Conservation (phyloP, 345 rosid genomes). For the Citrus sinensis region DNA sequence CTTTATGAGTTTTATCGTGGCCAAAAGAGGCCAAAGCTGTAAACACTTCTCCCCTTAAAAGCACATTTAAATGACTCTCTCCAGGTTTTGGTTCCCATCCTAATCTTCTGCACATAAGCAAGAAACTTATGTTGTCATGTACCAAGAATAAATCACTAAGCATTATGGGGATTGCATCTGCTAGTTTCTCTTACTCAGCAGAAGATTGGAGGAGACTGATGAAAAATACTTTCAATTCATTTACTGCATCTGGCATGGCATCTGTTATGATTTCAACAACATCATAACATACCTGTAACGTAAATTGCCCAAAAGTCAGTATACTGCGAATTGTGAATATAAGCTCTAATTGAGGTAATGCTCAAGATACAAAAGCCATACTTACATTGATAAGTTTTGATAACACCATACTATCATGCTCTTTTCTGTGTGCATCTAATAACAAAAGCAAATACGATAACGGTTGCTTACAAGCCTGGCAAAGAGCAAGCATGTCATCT, state of each 20-base stretch:
- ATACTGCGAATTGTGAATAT: not conserved
- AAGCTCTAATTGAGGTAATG: not conserved
- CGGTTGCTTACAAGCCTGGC: conserved; percentile 24
- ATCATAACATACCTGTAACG: conserved; percentile 24
- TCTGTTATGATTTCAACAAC: conserved; percentile 24
- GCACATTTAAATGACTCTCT: conserved; percentile 31
- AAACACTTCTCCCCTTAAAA: conserved; percentile 34
- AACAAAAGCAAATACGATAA: conserved; percentile 33
- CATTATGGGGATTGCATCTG: not conserved
- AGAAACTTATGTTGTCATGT: not conserved
- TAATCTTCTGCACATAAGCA: conserved; percentile 24
- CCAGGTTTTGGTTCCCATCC: conserved; percentile 32
- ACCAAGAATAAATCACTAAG: too few relatives aligned
- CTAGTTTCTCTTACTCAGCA: conserved; percentile 28
- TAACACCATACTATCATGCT: conserved; percentile 22
- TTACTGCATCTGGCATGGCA: conserved; percentile 26
- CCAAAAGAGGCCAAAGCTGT: conserved; percentile 29
- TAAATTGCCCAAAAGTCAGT: not conserved
- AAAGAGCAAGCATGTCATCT: conserved; percentile 39
- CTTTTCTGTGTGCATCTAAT: conserved; percentile 27
- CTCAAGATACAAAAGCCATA: not conserved
- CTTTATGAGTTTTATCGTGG: conserved; percentile 21
- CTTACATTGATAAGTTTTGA: conserved; percentile 33
- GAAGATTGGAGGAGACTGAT: conserved; percentile 25
- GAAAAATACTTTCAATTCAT: conserved; percentile 24